Evolutionary conservation across 192 early-diverging fungal species (phyloP).

Genomic region (Backusella westeae): DNA sequence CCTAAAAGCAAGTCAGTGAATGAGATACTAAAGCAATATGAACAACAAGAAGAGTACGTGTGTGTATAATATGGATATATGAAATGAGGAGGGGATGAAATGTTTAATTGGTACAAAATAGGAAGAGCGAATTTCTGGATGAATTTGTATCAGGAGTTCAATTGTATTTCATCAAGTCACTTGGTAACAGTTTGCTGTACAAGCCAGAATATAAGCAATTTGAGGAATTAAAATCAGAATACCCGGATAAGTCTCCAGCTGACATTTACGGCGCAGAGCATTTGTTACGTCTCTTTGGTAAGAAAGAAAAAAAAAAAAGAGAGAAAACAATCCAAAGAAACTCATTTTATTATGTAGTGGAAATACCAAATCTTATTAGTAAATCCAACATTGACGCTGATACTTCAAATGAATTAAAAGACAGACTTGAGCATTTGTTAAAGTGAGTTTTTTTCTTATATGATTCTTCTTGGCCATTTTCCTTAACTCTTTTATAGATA

Average conservation of each 20-base stretch:
- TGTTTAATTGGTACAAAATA: not conserved
- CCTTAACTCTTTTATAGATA: conserved; percentile 44
- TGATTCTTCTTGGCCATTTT: not conserved
- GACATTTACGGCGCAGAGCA: conserved; percentile 97
- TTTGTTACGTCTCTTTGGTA: conserved; percentile 91
- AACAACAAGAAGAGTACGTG: conserved; percentile 7
- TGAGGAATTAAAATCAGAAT: conserved; percentile 65
- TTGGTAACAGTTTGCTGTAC: conserved; percentile 90
- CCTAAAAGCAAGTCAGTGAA: conserved; percentile 78
- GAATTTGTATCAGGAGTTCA: conserved; percentile 87
- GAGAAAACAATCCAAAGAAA: no score
- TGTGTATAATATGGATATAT: not conserved
- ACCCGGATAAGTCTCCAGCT: conserved; percentile 68
- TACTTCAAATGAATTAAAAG: conserved; percentile 71
- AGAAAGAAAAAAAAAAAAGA: not conserved
- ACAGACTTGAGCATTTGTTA: conserved; percentile 75
- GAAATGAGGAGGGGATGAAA: no score
- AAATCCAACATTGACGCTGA: conserved; percentile 93
- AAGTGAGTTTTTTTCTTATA: conserved; percentile 55
- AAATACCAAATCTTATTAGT: conserved; percentile 82
- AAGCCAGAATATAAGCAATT: conserved; percentile 95
- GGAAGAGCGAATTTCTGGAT: conserved; percentile 70
- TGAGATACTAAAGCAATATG: conserved; percentile 73
- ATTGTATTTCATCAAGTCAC: conserved; percentile 88
- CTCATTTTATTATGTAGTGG: conserved; percentile 52